Conservation (phyloP, 1,284 basidiomycete species). For the Veloboletus limbatus region DNA sequence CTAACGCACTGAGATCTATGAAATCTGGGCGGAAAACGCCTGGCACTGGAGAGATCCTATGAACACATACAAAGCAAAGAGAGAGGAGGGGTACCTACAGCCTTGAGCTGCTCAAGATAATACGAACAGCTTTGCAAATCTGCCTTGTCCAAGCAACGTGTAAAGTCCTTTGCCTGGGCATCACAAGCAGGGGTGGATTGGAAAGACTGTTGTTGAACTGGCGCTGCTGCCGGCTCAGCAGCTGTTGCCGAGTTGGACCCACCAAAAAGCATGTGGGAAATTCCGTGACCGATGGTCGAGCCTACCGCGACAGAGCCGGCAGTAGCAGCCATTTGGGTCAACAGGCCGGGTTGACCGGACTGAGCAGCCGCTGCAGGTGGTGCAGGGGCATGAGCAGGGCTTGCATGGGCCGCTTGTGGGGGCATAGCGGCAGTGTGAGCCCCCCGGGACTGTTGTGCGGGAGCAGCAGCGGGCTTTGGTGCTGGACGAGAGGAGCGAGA, state of each 20-base stretch:
- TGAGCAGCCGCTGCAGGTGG: constrained; percentile 28
- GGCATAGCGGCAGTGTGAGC: constrained; percentile 33
- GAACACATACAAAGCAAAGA: constrained; percentile 6
- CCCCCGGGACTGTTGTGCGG: constrained; percentile 32
- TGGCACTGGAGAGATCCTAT: constrained; percentile 54
- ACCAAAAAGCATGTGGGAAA: constrained; percentile 85
- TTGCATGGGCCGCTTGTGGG: constrained; percentile 37
- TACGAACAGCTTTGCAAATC: constrained; percentile 75
- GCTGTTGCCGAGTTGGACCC: constrained; percentile 42
- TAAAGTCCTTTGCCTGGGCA: constrained; percentile 75
- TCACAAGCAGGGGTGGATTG: constrained; percentile 55
- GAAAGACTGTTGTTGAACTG: constrained; percentile 41
- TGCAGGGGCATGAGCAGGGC: constrained; percentile 45
- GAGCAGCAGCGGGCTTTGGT: constrained; percentile 47
- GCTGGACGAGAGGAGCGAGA: constrained; percentile 63
- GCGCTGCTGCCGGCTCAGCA: constrained; percentile 42
- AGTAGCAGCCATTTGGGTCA: constrained; percentile 84
- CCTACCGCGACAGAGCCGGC: constrained; percentile 85
- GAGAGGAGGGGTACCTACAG: constrained; percentile 46
- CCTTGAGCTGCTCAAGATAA: constrained; percentile 82
- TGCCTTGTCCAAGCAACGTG: constrained; percentile 73
- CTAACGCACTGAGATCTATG: constrained; percentile 20
- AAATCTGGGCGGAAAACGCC: constrained; percentile 68
- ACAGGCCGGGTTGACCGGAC: constrained; percentile 56
- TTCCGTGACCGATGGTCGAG: constrained; percentile 79